A percentile compares a stretch with the other conserved stretches of the same genome.
Evolutionary conservation across 371 early-diverging fungal species (phyloP).

Genomic region (Mortierella sp.): DNA sequence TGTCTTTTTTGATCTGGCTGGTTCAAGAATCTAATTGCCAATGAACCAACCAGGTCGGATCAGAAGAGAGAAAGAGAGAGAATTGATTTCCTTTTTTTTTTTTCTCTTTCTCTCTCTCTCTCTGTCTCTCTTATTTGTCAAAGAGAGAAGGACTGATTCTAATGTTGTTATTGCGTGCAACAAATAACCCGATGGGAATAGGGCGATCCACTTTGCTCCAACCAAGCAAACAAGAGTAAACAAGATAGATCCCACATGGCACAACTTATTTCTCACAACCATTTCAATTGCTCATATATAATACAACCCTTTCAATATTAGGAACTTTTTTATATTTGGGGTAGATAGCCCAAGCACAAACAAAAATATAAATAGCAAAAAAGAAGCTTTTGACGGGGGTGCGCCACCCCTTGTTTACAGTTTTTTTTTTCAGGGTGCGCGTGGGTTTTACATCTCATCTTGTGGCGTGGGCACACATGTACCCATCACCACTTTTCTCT

Average conservation of each 20-base stretch:
- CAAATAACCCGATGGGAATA: no score
- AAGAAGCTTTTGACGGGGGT: neutral
- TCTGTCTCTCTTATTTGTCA: neutral
- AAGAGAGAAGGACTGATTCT: no score
- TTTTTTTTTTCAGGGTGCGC: slow-evolving; percentile 13
- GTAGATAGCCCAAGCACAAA: neutral
- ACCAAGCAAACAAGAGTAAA: no score
- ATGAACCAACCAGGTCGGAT: slow-evolving; percentile 17
- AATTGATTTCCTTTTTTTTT: neutral
- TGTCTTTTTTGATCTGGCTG: neutral
- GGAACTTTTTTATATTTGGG: neutral
- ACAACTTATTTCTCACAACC: no score
- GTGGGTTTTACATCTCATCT: neutral
- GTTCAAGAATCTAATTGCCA: neutral
- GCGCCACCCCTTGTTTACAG: neutral
- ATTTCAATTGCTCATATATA: no score
- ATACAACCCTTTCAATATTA: no score
- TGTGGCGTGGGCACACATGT: no score
- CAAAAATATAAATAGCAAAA: neutral
- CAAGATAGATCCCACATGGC: no score
- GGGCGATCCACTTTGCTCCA: no score
- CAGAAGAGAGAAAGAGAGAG: neutral
- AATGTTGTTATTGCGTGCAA: no score
- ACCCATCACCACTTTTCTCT: neutral
- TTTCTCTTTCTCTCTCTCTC: neutral